phyloP scores from a whole-genome alignment of 306 rosid genomes.

The Dalbergia cultrata region DNA sequence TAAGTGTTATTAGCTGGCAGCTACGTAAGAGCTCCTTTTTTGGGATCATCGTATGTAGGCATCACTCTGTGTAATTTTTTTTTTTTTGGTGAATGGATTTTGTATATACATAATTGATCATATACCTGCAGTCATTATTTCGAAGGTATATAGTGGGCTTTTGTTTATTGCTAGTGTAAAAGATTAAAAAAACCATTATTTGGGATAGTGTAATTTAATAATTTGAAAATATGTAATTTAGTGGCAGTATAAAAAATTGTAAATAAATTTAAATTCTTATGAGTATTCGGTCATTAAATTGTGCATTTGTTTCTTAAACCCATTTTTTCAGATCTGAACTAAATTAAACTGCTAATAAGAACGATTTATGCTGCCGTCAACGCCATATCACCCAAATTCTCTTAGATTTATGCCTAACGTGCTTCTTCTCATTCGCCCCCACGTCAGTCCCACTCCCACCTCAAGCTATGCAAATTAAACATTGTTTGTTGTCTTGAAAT shows the following conservation, averaged over 20 bases:
- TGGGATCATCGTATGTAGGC: too few species aligned
- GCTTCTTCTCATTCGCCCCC: background rate
- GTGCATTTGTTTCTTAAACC: background rate
- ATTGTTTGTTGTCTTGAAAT: constrained; percentile 1
- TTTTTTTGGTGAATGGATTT: background rate
- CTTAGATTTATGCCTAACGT: constrained; percentile 32
- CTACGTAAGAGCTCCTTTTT: background rate
- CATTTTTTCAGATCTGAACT: background rate
- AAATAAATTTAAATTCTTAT: background rate
- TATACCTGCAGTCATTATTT: background rate
- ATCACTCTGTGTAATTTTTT: background rate
- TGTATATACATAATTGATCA: background rate
- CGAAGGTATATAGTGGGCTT: background rate
- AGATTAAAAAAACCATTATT: background rate
- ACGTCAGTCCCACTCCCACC: background rate
- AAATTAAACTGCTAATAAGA: background rate
- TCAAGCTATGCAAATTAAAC: constrained; percentile 2
- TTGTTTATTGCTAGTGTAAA: background rate
- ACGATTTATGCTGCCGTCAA: background rate
- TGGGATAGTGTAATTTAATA: background rate
- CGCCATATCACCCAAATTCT: constrained; percentile 15
- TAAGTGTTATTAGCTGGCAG: constrained; percentile 25
- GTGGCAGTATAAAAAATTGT: background rate
- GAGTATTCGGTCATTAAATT: background rate
- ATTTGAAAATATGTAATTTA: background rate